Percentiles rank a stretch among this genome's conserved stretches.
Conservation (phyloP, 2,329 filamentous ascomycete genomes). For the Colletotrichum sp. region DNA sequence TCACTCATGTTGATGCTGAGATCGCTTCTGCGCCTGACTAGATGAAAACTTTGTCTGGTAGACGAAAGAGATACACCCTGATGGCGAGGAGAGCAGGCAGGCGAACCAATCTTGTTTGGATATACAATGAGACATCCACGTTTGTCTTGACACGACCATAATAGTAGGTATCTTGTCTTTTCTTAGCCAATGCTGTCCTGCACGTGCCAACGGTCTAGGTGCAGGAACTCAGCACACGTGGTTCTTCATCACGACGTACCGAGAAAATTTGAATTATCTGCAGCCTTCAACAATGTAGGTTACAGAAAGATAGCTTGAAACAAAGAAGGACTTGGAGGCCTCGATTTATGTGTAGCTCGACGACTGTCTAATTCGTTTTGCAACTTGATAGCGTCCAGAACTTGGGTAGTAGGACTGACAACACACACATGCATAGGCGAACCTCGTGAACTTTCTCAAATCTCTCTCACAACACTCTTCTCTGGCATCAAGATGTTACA, state of each 20-base stretch:
- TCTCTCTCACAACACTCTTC: background rate
- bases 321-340: background rate
- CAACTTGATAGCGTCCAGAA: background rate
- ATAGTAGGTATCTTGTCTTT: background rate
- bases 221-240: background rate
- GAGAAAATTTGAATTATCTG: background rate
- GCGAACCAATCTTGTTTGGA: background rate
- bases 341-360: background rate
- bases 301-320: background rate
- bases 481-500: background rate
- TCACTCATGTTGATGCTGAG: background rate
- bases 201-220: background rate
- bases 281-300: background rate
- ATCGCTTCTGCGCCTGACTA: background rate
- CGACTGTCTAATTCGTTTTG: background rate
- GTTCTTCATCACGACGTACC: background rate
- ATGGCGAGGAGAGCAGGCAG: background rate
- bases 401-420: background rate
- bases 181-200: background rate
- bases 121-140: background rate
- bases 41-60: background rate
- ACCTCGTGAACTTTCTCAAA: background rate
- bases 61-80: background rate
- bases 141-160: background rate
- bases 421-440: background rate